Evolutionary conservation across 129 eudicot species (phyloP).

Genomic region (Sambucus nigra): DNA sequence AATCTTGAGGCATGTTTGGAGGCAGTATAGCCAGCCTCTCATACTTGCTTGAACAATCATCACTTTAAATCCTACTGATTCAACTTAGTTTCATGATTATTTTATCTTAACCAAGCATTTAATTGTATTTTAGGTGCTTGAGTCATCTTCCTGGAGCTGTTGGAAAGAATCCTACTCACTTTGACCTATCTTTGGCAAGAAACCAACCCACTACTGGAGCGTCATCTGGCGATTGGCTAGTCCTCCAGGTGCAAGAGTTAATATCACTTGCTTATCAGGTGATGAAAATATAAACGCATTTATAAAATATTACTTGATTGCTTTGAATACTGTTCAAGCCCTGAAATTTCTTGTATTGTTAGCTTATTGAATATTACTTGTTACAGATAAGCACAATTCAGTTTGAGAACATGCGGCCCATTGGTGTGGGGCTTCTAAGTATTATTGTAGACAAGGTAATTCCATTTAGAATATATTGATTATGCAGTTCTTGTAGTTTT

Average conservation of each 20-base stretch:
- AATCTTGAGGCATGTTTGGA: conserved; percentile 1
- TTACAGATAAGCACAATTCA: conserved; percentile 87
- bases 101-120: background rate
- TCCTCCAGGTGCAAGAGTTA: conserved; percentile 84
- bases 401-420: conserved; percentile 83
- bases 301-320: background rate
- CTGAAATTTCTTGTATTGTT: conserved; percentile 4
- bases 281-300: background rate
- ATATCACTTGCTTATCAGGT: conserved; percentile 99
- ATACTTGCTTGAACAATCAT: background rate
- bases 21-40: background rate
- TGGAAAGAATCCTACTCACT: conserved; percentile 81
- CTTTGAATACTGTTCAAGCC: conserved; percentile 3
- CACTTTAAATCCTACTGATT: conserved; percentile 8
- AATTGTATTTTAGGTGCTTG: conserved; percentile 69
- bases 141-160: conserved; percentile 93
- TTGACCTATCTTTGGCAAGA: conserved; percentile 80
- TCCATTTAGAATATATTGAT: conserved; percentile 12
- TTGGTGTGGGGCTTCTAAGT: conserved; percentile 77
- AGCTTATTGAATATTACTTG: conserved; percentile 19
- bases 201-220: conserved; percentile 31
- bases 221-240: conserved; percentile 80
- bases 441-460: conserved; percentile 88
- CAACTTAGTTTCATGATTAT: background rate
- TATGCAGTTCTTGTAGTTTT: background rate